These are phyloP conservation scores for Tetrapisispora namnaoensis DNA, from an alignment of 805 yeast species.

Conservation along the genomic window DNA sequence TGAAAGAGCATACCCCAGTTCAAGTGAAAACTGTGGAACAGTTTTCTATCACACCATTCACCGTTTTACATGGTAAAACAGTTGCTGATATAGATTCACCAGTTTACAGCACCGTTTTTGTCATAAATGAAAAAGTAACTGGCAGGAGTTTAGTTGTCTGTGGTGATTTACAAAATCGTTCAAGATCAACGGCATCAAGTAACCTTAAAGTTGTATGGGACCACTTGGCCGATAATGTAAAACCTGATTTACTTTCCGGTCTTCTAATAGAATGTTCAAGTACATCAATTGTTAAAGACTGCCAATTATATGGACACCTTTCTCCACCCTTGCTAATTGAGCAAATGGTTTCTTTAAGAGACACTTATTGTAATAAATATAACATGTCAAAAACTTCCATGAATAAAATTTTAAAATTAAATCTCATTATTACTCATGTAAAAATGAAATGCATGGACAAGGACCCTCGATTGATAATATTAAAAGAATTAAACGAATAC, in stretches of 20 bases:
- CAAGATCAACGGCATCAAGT: slow-evolving; percentile 25
- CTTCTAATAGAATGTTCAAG: slow-evolving; percentile 76
- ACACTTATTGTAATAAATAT: slow-evolving; percentile 34
- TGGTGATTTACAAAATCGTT: slow-evolving; percentile 80
- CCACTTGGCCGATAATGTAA: slow-evolving; percentile 38
- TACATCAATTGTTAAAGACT: slow-evolving; percentile 34
- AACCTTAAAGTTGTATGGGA: slow-evolving; percentile 39
- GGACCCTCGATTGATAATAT: slow-evolving; percentile 53
- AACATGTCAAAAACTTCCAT: slow-evolving; percentile 21
- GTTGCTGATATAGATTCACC: slow-evolving; percentile 18
- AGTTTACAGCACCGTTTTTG: slow-evolving; percentile 46
- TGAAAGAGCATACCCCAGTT: slow-evolving; percentile 6
- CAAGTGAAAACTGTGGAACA: slow-evolving; percentile 15
- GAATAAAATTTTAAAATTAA: slow-evolving; percentile 3
- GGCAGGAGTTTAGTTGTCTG: slow-evolving; percentile 45
- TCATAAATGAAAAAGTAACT: slow-evolving; percentile 34
- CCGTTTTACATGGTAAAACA: slow-evolving; percentile 34
- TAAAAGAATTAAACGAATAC: slow-evolving; percentile 38
- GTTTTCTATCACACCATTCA: slow-evolving; percentile 29
- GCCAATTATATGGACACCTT: slow-evolving; percentile 68
- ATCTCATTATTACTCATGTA: slow-evolving; percentile 41
- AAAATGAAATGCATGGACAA: slow-evolving; percentile 32
- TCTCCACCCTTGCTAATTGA: slow-evolving; percentile 53
- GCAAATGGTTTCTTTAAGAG: slow-evolving; percentile 37
- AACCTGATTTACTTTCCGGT: slow-evolving; percentile 35